phyloP scores from a whole-genome alignment of 805 yeast genomes.

The Suhomyces pyralidae region DNA sequence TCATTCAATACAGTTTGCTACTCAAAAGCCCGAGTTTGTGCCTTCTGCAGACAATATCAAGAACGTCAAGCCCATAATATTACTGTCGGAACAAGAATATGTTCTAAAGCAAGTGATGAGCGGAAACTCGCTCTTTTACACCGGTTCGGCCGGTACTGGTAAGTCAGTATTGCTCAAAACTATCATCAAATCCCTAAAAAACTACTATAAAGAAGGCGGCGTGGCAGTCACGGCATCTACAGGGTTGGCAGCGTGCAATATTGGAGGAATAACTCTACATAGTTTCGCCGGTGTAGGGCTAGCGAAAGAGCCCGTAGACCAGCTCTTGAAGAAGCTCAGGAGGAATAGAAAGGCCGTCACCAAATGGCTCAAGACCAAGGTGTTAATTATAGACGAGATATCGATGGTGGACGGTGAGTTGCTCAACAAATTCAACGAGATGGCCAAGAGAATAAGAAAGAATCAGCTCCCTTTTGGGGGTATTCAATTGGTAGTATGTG shows the following conservation, averaged over 20 bases:
- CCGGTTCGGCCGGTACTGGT: constrained; percentile 99
- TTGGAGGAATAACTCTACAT: constrained; percentile 76
- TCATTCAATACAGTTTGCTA: constrained; percentile 29
- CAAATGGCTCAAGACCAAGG: constrained; percentile 57
- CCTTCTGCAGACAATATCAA: constrained; percentile 14
- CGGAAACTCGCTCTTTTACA: constrained; percentile 77
- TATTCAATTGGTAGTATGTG: constrained; percentile 70
- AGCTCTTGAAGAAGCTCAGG: constrained; percentile 50
- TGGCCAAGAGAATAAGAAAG: constrained; percentile 52
- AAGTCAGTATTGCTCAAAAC: constrained; percentile 80
- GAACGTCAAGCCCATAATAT: constrained; percentile 33
- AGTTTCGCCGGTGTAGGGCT: constrained; percentile 77
- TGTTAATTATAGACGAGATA: constrained; percentile 71
- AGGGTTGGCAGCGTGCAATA: constrained; percentile 78
- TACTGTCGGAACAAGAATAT: constrained; percentile 57
- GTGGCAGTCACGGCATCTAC: constrained; percentile 84
- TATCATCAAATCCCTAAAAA: constrained; percentile 52
- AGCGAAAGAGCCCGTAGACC: constrained; percentile 52
- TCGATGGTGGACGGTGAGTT: constrained; percentile 76
- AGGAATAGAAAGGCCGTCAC: constrained; percentile 46
- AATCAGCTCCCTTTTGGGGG: constrained; percentile 69
- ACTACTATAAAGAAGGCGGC: constrained; percentile 42
- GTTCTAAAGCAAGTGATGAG: constrained; percentile 62
- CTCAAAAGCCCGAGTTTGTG: constrained; percentile 17
- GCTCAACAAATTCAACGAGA: constrained; percentile 58